Evolutionary conservation across 2,329 filamentous ascomycete species (phyloP), one percentile per base, ranked within the genome.

Genomic region (Colletotrichum sp.): DNA sequence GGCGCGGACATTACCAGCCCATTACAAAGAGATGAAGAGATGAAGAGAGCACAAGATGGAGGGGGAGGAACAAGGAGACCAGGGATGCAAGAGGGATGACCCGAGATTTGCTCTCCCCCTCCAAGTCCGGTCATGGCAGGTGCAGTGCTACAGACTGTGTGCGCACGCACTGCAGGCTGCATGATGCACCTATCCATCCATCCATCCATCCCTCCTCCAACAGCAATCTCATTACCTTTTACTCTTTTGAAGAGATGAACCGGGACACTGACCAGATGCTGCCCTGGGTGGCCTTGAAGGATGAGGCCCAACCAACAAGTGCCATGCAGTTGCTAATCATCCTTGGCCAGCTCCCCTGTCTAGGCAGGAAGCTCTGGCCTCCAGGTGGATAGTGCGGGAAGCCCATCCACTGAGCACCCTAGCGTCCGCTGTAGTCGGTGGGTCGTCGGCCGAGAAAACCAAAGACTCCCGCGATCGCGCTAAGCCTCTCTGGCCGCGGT

Each of bases 131-230:
- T 55, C 69, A 59, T 69, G 74, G 71, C 64, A 76, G 65, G 64
- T 73, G 65, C 64, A 65, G 65, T 73, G 59, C 70, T 64, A 74
- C 71, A 65, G 67, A 69, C 65, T 65, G 64, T 69, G 74, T 76
- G 64, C 71, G 74, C 70, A 62, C 64, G 24, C 30, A 44, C 73
- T 74, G 74, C 65, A 76, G 63, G 24, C 9, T 74, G 74, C 71
- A 74, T 73, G 57, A 66, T 74, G 70, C 70, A 64, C 57, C 57
- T 52, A 21, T 52, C 44, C 44, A 52, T 52, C 44, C 44, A 6
- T 49, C 63, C 52, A 32, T 15, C 34, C 32, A 44, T 68, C 34
- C 24, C 32, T 59, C 18, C 24, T 57, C 32, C 32, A 64, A 30
- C 26, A 57, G 55, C 18, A 28, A 72, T 21, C 30, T 26, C 26